phyloP scores from a whole-genome alignment of 768 basidiomycete genomes.

The Candolleomyces eurysporus region DNA sequence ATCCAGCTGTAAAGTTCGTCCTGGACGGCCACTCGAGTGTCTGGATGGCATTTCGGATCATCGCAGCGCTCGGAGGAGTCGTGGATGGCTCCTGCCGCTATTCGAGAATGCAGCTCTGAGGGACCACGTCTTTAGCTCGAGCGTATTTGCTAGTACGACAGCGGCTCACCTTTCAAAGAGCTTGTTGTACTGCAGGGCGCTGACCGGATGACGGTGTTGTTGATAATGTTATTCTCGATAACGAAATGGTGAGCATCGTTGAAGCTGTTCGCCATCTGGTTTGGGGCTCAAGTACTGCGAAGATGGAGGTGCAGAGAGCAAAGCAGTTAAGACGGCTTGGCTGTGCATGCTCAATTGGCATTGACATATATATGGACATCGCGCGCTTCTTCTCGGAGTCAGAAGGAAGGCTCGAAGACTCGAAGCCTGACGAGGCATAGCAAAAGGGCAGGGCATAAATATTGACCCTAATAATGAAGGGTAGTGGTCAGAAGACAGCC shows the following conservation, averaged over 20 bases:
- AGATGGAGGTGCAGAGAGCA: no score
- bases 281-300: no score
- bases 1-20: background rate
- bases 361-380: no score
- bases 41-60: background rate
- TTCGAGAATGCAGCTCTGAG: background rate
- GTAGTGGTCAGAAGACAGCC: no score
- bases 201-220: background rate
- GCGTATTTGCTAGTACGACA: background rate
- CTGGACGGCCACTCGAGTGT: background rate
- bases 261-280: background rate
- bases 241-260: background rate
- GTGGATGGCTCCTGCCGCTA: background rate
- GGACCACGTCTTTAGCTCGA: background rate
- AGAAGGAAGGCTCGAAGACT: no score
- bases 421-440: no score
- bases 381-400: no score
- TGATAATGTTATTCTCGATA: background rate
- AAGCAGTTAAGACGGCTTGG: no score
- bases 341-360: no score
- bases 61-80: background rate
- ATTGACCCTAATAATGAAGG: no score
- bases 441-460: no score
- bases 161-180: background rate
- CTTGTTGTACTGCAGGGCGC: background rate